Conservation (phyloP, 768 basidiomycete genomes). For the Xanthoconium purpureum region DNA sequence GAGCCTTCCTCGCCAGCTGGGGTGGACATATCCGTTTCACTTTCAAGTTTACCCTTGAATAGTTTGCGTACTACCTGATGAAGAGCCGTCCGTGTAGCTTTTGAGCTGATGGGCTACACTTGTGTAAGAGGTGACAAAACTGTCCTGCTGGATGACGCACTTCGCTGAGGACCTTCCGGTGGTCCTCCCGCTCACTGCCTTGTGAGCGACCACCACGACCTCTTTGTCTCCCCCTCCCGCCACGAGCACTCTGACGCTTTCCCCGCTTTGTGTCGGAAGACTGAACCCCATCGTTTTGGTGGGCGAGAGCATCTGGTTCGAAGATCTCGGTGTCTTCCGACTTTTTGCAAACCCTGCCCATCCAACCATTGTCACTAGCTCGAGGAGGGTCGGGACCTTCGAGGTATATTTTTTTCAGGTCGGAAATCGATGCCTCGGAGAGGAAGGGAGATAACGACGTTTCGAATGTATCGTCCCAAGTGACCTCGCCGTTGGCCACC, state of each 20-base stretch:
- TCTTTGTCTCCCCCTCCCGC: slow-evolving; percentile 45
- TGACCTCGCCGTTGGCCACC: slow-evolving; percentile 32
- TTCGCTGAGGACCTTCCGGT: slow-evolving; percentile 75
- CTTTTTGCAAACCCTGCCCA: slow-evolving; percentile 40
- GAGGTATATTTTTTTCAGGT: slow-evolving; percentile 70
- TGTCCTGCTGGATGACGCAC: slow-evolving; percentile 46
- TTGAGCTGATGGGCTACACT: slow-evolving; percentile 75
- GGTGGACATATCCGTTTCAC: slow-evolving; percentile 61
- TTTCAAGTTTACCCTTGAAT: slow-evolving; percentile 83
- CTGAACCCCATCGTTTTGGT: slow-evolving; percentile 17
- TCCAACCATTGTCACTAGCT: slow-evolving; percentile 76
- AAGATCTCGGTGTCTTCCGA: slow-evolving; percentile 24
- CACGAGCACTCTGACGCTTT: slow-evolving; percentile 40
- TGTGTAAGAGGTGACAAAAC: slow-evolving; percentile 13
- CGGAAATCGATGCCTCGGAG: slow-evolving; percentile 52
- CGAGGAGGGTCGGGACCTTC: slow-evolving; percentile 81
- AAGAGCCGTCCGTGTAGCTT: slow-evolving; percentile 75
- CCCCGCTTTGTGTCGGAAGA: slow-evolving; percentile 32
- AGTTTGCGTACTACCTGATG: slow-evolving; percentile 78
- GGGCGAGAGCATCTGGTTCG: slow-evolving; percentile 5
- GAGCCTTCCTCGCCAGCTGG: slow-evolving; percentile 62
- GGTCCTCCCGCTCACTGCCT: slow-evolving; percentile 52
- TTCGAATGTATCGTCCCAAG: slow-evolving; percentile 67
- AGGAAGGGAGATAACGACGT: slow-evolving; percentile 60
- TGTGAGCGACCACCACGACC: slow-evolving; percentile 40